Base-by-base conservation (phyloP, 2,329 filamentous ascomycete species). In the Ophiostoma sp. region DNA sequence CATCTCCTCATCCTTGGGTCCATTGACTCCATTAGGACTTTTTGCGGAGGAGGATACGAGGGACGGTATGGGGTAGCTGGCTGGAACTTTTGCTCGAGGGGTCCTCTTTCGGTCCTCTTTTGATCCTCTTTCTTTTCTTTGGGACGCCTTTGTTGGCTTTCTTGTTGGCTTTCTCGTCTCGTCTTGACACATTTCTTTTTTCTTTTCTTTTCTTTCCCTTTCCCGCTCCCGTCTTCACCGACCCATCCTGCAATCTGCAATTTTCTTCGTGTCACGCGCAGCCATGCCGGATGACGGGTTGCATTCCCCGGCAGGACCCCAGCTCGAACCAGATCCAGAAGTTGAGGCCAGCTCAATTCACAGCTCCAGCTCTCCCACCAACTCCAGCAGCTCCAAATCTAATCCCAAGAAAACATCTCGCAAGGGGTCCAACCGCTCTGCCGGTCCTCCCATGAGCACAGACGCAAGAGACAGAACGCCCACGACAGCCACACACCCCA, bases 211-310 rank as follows among this genome's bases (percentile, higher is more conserved):
- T 31, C 4, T n/a, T 48, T 15, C 4, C 11, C 36, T 15, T 45
- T 66, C n/a, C 25, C 17, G 22, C n/a, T n/a, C 19, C 31, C 39
- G 2, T 25, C 25, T 28, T 48, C 66, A 68, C 61, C 61, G 42
- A 33, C 42, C 31, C 61, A 42, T 4, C 36, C 36, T 64, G 42
- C 39, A 9, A 12, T 17, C 3, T n/a, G 61, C 33, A 64, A 22
- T 68, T 33, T 31, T 22, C 25, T 48, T 28, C 15, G 61, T 33
- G 64, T 50, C 64, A 66, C 64, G 64, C 64, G 64, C 48, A 42
- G 50, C n/a, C 28, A 57, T 70, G 68, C 28, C 68, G 50, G 68
- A 57, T 70, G 68, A 57, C 68, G 68, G 68, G n/a, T 7, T 57
- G 68, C 48, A 11, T 70, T 42, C 68, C 68, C 50, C 48, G 68